Evolutionary conservation across 2,329 filamentous ascomycete species (phyloP), one percentile per base, ranked within the genome.

Genomic region (Pyricularia pennisetigena): DNA sequence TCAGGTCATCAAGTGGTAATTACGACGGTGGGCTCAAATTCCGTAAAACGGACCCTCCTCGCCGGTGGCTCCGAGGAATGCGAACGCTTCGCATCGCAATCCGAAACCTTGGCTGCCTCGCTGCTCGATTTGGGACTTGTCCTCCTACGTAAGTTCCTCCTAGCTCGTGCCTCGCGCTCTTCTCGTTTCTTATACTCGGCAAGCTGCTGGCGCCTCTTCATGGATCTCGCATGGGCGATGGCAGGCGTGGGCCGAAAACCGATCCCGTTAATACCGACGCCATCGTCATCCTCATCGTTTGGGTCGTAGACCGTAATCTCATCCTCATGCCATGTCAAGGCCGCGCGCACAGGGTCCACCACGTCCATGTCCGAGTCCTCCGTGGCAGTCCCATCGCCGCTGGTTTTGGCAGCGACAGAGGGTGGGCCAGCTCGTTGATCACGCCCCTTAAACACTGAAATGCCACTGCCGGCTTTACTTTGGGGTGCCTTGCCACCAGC

Each of bases 281-380:
- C 88, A 73, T 90, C 88, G 72, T 90, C 88, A 70, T 90, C 87
- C 70, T 85, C 82, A 73, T 90, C 88, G 59, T 86, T 80, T 0
- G 86, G 85, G 71, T 89, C 85, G 75, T 89, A 88, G 30, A 89
- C 81, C 1, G 88, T 90, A 70, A 90, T 90, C 74, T 90, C 88
- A 71, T 89, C 84, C 71, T 89, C 86, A 72, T 87, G 86, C 88
- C 88, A 90, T 1, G 88, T 90, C 67, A 89, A 78, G 2, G 86
- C 82, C 7, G 86, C 86, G 49, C 86, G 81, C 10, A 87, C 74
- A 0, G 85, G 84, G 68, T 87, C 85, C 67, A 81, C 77, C 30
- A 85, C 75, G 61, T 76, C 68, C 14, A 26, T 69, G 69, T n/a
- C 72, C 69, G n/a, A 69, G 35, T 49, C 62, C 30, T 35, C 32